phyloP scores from a whole-genome alignment of 2,329 filamentous ascomycete species.

The Trichoderma sp. region DNA sequence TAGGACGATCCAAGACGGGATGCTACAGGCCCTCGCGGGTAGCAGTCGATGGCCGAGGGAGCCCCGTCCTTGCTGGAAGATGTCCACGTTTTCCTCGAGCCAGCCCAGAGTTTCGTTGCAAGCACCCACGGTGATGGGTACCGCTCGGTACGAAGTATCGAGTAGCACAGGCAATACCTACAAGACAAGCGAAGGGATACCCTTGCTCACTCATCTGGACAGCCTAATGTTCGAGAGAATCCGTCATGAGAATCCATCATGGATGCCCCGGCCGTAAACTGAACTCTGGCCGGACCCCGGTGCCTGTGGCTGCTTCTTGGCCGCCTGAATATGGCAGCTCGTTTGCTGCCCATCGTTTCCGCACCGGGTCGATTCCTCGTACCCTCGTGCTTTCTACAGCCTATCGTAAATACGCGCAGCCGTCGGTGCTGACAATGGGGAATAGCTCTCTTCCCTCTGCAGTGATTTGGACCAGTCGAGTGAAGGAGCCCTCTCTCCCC shows the following conservation, averaged over 20 bases:
- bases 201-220: constrained; percentile 12
- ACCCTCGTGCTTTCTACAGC: neutral
- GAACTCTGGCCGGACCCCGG: constrained; percentile 6
- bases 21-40: constrained; percentile 13
- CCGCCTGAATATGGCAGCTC: constrained; percentile 18
- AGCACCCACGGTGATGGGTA: neutral
- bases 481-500: neutral
- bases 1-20: neutral
- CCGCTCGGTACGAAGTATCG: neutral
- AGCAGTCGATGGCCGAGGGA: constrained; percentile 2
- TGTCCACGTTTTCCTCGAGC: constrained; percentile 24
- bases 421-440: neutral
- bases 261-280: constrained; percentile 3
- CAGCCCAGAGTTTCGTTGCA: neutral
- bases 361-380: neutral
- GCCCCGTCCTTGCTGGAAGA: constrained; percentile 2
- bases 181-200: neutral
- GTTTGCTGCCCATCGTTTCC: neutral
- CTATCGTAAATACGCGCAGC: neutral
- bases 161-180: neutral
- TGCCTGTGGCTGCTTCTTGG: constrained; percentile 3
- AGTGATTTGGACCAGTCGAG: neutral
- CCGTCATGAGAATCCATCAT: constrained; percentile 9
- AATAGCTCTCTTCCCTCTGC: neutral
- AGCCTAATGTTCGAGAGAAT: neutral